Evolutionary conservation across 805 yeast species (phyloP).

Genomic region (Cyberlindnera mississippiensis): DNA sequence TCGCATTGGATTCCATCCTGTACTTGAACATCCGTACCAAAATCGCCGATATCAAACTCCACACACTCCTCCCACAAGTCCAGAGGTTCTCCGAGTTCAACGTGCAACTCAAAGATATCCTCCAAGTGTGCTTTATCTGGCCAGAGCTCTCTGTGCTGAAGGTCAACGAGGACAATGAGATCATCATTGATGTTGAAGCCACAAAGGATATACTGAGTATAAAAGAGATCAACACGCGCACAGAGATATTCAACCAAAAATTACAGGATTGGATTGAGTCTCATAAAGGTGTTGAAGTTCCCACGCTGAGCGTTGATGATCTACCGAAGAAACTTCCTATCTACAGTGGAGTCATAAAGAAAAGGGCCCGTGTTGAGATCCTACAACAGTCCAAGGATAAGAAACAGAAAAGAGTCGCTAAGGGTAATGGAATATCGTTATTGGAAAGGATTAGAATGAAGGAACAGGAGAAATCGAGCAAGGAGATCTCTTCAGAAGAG

Average conservation of each 20-base stretch:
- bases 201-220: conserved; percentile 8
- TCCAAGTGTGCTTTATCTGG: conserved; percentile 22
- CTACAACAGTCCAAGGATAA: conserved; percentile 3
- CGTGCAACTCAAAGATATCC: conserved; percentile 13
- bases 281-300: conserved; percentile 16
- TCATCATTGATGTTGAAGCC: conserved; percentile 19
- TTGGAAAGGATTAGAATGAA: conserved; percentile 38
- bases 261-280: conserved; percentile 18
- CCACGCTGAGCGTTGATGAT: conserved; percentile 5
- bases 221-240: conserved; percentile 8
- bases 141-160: conserved; percentile 17
- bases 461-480: conserved; percentile 27
- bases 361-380: conserved; percentile 10
- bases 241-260: conserved; percentile 9
- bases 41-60: conserved; percentile 20
- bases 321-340: neutral
- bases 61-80: conserved; percentile 15
- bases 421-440: conserved; percentile 25
- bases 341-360: conserved; percentile 6
- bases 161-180: conserved; percentile 17
- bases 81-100: conserved; percentile 10
- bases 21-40: conserved; percentile 14
- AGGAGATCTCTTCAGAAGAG: conserved; percentile 22
- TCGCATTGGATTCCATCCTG: conserved; percentile 19
- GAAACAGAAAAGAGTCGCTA: conserved; percentile 1